A percentile compares a stretch with the other conserved stretches of the same genome.
These are phyloP conservation scores for Neofusicoccum ribis DNA, from an alignment of 2,329 filamentous ascomycete species.

Conservation along the genomic window DNA sequence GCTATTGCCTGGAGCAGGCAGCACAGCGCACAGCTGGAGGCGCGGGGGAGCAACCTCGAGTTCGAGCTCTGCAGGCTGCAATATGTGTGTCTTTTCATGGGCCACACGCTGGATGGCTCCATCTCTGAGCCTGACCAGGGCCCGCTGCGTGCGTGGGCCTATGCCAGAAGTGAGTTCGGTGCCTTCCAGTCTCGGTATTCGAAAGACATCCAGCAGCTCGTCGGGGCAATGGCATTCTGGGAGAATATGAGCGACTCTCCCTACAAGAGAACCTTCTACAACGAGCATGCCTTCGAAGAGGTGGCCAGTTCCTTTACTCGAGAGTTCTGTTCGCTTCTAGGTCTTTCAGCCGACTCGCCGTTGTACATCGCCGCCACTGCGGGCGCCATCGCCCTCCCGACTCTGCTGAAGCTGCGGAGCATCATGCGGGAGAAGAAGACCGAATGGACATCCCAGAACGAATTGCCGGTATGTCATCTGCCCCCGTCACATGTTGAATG, in stretches of 20 bases:
- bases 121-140: constrained; percentile 50
- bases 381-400: constrained; percentile 86
- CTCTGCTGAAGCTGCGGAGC: constrained; percentile 80
- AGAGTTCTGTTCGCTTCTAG: constrained; percentile 91
- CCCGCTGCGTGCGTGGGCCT: constrained; percentile 66
- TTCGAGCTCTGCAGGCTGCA: constrained; percentile 91
- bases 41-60: constrained; percentile 85
- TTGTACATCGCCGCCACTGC: constrained; percentile 92
- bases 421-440: constrained; percentile 88
- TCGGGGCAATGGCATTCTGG: constrained; percentile 76
- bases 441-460: constrained; percentile 90
- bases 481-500: neutral
- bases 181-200: constrained; percentile 74
- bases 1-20: constrained; percentile 84
- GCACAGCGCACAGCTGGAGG: constrained; percentile 71
- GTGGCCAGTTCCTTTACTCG: constrained; percentile 84
- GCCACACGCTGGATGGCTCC: constrained; percentile 57
- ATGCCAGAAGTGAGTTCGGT: constrained; percentile 73
- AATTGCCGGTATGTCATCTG: constrained; percentile 72
- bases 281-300: constrained; percentile 74
- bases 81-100: constrained; percentile 84
- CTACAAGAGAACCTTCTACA: constrained; percentile 76
- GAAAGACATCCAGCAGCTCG: constrained; percentile 76
- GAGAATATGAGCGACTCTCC: constrained; percentile 75
- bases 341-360: constrained; percentile 86